Evolutionary conservation across 805 yeast genomes (phyloP).

Genomic region (Kurtzmaniella fragi): DNA sequence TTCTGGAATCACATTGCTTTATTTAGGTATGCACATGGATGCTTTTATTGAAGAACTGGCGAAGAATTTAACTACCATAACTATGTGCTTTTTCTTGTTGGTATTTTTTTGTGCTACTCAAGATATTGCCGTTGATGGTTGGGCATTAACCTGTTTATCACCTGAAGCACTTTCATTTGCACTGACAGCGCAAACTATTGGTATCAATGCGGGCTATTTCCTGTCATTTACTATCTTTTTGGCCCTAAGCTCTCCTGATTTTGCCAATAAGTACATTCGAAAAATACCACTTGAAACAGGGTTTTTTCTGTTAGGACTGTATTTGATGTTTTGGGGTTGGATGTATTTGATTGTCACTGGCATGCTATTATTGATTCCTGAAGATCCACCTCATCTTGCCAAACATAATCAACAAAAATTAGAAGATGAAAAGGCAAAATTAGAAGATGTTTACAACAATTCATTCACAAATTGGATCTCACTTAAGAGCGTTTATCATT

Average conservation of each 20-base stretch:
- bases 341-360: conserved; percentile 64
- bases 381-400: conserved; percentile 56
- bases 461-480: conserved; percentile 13
- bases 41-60: conserved; percentile 46
- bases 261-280: conserved; percentile 82
- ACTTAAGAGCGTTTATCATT: conserved; percentile 51
- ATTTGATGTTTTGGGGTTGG: conserved; percentile 75
- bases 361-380: conserved; percentile 54
- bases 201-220: conserved; percentile 90
- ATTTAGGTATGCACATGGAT: conserved; percentile 58
- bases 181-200: conserved; percentile 95
- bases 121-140: conserved; percentile 98
- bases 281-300: conserved; percentile 57
- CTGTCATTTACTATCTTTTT: conserved; percentile 85
- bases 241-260: conserved; percentile 87
- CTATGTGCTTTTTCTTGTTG: conserved; percentile 66
- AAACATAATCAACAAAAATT: conserved; percentile 24
- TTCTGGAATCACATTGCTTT: conserved; percentile 64
- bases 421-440: conserved; percentile 21
- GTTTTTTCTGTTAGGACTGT: conserved; percentile 64
- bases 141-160: conserved; percentile 90
- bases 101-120: conserved; percentile 94
- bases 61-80: conserved; percentile 49
- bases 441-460: conserved; percentile 22
- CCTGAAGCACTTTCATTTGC: conserved; percentile 81